A percentile compares a stretch with the other conserved stretches of the same genome.
Evolutionary conservation across 2,329 filamentous ascomycete genomes (phyloP).

Genomic region (Sporothrix mexicana): DNA sequence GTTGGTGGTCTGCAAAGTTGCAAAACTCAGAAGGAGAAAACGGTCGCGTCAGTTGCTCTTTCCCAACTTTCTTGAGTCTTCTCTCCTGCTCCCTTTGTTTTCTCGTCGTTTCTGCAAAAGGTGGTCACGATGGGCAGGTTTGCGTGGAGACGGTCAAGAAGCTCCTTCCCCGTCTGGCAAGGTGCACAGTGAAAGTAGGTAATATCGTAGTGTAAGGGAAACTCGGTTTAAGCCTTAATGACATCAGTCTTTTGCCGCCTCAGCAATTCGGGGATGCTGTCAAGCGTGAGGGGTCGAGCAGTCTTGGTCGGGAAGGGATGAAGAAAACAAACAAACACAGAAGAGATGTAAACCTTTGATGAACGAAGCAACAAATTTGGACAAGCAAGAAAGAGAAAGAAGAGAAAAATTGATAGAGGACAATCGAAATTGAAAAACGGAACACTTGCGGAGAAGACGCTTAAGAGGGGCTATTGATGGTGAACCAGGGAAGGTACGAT

Average conservation of each 20-base stretch:
- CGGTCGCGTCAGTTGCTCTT: conserved; percentile 2
- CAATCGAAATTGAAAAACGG: conserved; percentile 19
- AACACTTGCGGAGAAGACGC: neutral
- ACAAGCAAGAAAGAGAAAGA: neutral
- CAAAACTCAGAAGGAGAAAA: neutral
- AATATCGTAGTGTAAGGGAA: conserved; percentile 22
- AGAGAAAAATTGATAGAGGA: neutral
- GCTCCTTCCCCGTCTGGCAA: conserved; percentile 30
- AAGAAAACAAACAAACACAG: neutral
- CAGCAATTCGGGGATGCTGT: neutral
- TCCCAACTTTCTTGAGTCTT: neutral
- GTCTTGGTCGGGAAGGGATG: neutral
- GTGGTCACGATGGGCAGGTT: conserved; percentile 20
- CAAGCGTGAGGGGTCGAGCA: neutral
- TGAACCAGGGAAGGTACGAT: conserved; percentile 16
- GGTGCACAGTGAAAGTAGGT: conserved; percentile 7
- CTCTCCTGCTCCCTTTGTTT: neutral
- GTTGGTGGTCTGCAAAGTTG: neutral
- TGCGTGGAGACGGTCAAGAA: neutral
- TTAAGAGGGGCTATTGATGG: neutral
- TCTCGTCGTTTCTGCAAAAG: conserved; percentile 13
- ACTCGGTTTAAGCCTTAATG: conserved; percentile 13
- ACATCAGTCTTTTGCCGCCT: conserved; percentile 22
- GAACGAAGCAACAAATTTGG: neutral
- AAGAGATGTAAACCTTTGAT: neutral